Base-by-base conservation (phyloP, 2,329 filamentous ascomycete genomes). In the Ceratocystis colombiana region DNA sequence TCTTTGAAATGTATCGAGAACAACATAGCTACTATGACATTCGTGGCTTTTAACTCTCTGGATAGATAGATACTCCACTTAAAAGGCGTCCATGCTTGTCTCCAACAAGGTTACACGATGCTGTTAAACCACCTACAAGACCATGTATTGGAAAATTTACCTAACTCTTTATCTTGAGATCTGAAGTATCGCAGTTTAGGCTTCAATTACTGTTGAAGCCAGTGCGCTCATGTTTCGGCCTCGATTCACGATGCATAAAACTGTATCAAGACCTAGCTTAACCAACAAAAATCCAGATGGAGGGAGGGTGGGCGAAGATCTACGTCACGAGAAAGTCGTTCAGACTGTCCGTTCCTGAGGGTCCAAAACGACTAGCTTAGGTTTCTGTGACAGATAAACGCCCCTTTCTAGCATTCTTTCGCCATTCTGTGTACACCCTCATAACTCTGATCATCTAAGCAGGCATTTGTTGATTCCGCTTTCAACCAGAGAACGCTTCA, bases 161-260 rank as follows among this genome's bases (percentile, higher is more conserved):
- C 20, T 2, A 12, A 25, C 20, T 25, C 8, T 25, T 15, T 3
- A 25, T 15, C 48, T 12, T 10, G 25, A 53, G 7, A 20, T 53
- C 7, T 25, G 0, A n/a, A 53, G 20, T 3, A 53, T 3, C 6
- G 25, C 12, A 53, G 15, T 28, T 22, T 10, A 28, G 25, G 15
- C 48, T 12, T 28, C 7, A 15, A 17, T 53, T 20, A 41, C 48
- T 10, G 48, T 53, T 53, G 48, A 53, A 10, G 22, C 22, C 48
- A 28, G 8, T 8, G 55, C 28, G 53, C 37, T 25, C 55, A 65
- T 44, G 64, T 65, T 65, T 65, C 64, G 64, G 53, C 22, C 53
- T 61, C 53, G 41, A 41, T 25, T 65, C 44, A 10, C 25, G 53
- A 65, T 46, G 64, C 64, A 61, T 48, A 44, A 33, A 28, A 59